Base-by-base conservation (phyloP, 108 stramenopile species). In the Bacterosira constricta region DNA sequence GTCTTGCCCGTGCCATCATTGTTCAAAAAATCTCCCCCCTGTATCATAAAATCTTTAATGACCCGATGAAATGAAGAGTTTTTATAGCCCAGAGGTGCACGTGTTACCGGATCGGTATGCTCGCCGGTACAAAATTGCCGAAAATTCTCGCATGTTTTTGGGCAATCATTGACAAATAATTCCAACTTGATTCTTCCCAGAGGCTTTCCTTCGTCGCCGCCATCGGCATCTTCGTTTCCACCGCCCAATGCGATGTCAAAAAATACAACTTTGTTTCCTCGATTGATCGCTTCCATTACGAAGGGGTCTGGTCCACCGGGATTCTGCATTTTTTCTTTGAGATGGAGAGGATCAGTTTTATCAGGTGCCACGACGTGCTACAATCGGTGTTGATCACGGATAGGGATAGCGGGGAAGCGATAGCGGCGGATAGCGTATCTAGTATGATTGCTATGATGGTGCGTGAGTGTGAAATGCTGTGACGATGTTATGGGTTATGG, bases 171-270 rank as follows among this genome's bases (percentile, higher is more conserved):
- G 21, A 84, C 85, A 80, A 97, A 97, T 38, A 99, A 86, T 83
- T 99, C 97, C 69, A 99, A 63, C 72, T 97, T 96, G 80, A 99
- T 97, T 23, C 98, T 75, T 27, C 98, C 98, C 45, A 97, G 70
- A 7, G 91, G 86, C 39, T 83, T 85, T 7, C 85, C 81, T 25
- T 86, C 86, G 50, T 80, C 73, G 11, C 52, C 67, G 32, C 67
- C 83, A 23, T 37, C 76, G 20, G 82, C 81, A 63, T 63, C 77
- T 8, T 81, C 80, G n/a, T 37, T 69, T 32, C 81, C 68, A 9
- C 77, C 81, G 4, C 90, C 95, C 54, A 94, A 31, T 4, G 57
- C 81, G 9, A 96, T 70, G 63, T 96, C 95, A 17, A 96, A 86
- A 69, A 96, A 96, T 9, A 94, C 95, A 1, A 92, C 92, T 6